Conservation (phyloP, 148 eudicot species). For the Simmondsia chinensis region DNA sequence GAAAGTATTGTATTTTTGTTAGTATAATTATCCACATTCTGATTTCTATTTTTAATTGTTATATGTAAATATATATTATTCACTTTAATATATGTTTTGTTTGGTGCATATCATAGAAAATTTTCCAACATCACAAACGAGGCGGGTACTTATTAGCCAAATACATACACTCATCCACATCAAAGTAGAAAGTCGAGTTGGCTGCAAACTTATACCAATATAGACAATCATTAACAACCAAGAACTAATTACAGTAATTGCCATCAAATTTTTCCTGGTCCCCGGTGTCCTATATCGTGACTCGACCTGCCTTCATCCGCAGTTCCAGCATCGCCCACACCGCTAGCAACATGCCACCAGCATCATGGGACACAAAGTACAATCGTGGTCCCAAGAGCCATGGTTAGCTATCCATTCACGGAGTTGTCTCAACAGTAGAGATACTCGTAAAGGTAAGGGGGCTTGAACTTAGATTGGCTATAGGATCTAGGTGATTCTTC, state of each 20-base stretch:
- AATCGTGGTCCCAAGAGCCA: conserved; percentile 39
- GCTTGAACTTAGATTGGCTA: conserved; percentile 9
- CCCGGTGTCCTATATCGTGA: conserved; percentile 40
- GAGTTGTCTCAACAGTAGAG: conserved; percentile 38
- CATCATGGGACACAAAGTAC: conserved; percentile 52
- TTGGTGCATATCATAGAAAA: no score
- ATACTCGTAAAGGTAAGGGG: conserved; percentile 29
- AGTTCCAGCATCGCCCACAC: conserved; percentile 43
- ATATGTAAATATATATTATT: no score
- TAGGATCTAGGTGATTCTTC: conserved; percentile 27
- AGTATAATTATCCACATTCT: no score
- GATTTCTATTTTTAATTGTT: no score
- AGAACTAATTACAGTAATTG: conserved; percentile 52
- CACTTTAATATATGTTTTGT: no score
- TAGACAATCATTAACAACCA: conserved; percentile 55
- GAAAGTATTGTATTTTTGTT: no score
- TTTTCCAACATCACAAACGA: no score
- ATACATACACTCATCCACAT: conserved; percentile 51
- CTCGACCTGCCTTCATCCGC: conserved; percentile 42
- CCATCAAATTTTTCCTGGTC: conserved; percentile 45
- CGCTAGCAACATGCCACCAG: conserved; percentile 39
- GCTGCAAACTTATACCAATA: conserved; percentile 34
- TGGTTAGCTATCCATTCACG: conserved; percentile 66
- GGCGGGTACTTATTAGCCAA: no score
- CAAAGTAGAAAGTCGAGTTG: conserved; percentile 49